Evolutionary conservation across 306 rosid genomes (phyloP).

Genomic region (Sindora glabra): DNA sequence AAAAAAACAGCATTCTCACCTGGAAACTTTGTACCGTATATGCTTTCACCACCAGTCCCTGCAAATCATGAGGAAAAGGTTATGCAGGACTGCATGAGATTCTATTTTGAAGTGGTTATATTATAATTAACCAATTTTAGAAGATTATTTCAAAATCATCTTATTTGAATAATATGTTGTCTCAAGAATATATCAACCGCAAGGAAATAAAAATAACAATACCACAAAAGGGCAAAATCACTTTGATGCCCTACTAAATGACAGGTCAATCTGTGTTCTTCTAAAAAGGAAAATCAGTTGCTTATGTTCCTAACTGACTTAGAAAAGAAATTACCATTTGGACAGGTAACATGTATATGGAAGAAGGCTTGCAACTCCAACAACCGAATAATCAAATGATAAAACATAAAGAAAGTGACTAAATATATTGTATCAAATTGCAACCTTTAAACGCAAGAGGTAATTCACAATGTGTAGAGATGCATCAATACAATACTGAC

Average conservation of each 20-base stretch:
- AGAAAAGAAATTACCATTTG: conserved; percentile 36
- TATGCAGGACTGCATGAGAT: background rate
- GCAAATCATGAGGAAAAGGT: conserved; percentile 16
- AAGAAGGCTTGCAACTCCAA: conserved; percentile 33
- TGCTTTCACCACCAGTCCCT: conserved; percentile 98
- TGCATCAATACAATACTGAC: conserved; percentile 30
- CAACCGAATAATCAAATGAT: conserved; percentile 37
- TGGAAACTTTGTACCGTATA: conserved; percentile 77
- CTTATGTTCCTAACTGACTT: conserved; percentile 21
- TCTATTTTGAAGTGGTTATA: too few relatives aligned
- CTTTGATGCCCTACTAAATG: background rate
- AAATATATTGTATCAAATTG: conserved; percentile 15
- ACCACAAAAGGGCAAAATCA: background rate
- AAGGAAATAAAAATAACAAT: too few relatives aligned
- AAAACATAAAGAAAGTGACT: conserved; percentile 28
- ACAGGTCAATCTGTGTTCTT: conserved; percentile 8
- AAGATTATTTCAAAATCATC: background rate
- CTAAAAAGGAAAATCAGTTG: conserved; percentile 13
- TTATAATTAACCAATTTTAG: background rate
- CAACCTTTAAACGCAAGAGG: conserved; percentile 13
- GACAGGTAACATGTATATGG: conserved; percentile 32
- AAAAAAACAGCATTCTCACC: conserved; percentile 41
- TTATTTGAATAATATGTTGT: background rate
- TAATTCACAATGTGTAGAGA: background rate
- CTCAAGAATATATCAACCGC: background rate